Percentiles rank a stretch among this genome's conserved stretches.
Evolutionary conservation across 192 early-diverging fungal species (phyloP).

Genomic region (Allomyces macrogynus): DNA sequence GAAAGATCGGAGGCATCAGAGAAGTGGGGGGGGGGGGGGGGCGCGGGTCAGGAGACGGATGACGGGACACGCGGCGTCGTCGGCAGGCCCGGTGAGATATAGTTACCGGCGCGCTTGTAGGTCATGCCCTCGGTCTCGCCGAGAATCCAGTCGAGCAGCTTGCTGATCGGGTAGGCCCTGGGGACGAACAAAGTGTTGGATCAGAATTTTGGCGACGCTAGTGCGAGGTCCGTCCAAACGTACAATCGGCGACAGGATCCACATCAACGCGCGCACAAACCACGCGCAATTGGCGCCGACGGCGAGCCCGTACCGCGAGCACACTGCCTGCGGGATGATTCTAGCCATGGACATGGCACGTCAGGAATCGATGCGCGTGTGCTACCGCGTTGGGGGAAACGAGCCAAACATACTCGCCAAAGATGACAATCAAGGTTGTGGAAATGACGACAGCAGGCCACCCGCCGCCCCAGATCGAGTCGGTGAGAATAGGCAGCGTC

Average conservation of each 20-base stretch:
- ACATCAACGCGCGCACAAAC: conserved; percentile 19
- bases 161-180: conserved; percentile 60
- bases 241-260: conserved; percentile 37
- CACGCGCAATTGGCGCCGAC: conserved; percentile 79
- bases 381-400: no score
- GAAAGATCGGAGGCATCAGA: not conserved
- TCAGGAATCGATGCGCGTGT: no score
- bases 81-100: not conserved
- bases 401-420: conserved; percentile 60
- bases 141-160: conserved; percentile 58
- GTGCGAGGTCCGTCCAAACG: no score
- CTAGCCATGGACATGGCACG: not conserved
- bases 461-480: conserved; percentile 51
- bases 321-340: conserved; percentile 82
- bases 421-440: conserved; percentile 72
- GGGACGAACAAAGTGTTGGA: no score
- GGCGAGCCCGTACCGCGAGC: conserved; percentile 65
- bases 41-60: not conserved
- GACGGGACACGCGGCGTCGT: not conserved
- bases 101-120: conserved; percentile 48
- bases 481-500: conserved; percentile 67
- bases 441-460: conserved; percentile 62
- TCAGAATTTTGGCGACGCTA: no score
- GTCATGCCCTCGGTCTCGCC: conserved; percentile 72
- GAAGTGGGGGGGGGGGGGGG: not conserved